Base-by-base conservation (phyloP, 2,329 filamentous ascomycete genomes). In the Curvularia lunata region DNA sequence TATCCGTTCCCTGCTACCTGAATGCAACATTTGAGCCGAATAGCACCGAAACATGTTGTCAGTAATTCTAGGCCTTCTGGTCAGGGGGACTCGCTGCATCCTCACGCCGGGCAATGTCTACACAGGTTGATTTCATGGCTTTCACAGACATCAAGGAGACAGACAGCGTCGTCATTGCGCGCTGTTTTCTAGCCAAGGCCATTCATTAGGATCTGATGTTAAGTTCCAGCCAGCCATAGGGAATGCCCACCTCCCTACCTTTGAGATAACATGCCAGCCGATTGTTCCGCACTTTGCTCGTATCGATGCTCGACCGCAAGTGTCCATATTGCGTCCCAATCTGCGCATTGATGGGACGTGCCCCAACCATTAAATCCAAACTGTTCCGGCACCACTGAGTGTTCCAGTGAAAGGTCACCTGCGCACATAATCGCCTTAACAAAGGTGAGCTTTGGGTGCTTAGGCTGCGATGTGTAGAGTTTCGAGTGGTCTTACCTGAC, bases 311-410 rank as follows among this genome's bases (percentile, higher is more conserved):
- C 9, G 4, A 42, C 21, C 25, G 56, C 56, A 48, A 52, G 42
- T 52, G 46, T 38, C 53, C 48, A 56, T 38, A 59, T 19, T 4
- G 48, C 5, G 25, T 52, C 48, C 43, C 47, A 59, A 46, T 43
- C 48, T 18, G 38, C 48, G 45, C 53, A 59, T 19, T 28, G 47
- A 30, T 59, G 53, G 4, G 43, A 37, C 19, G 54, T 54, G 21
- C 48, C 49, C 48, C 54, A 59, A 16, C 54, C 43, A 37, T 59
- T 49, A 18, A 59, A 59, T 13, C 54, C 41, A 16, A 49, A 57
- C 10, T 50, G 38, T 9, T 43, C 13, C 8, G 46, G 45, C 10
- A 48, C 54, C 25, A 60, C 53, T 5, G 48, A 52, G 7, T 52
- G 48, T 37, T 52, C 48, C 25, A 59, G 21, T n/a, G 43, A 59